These are phyloP conservation scores for Withania somnifera DNA, from an alignment of 305 asterid species.

Conservation along the genomic window DNA sequence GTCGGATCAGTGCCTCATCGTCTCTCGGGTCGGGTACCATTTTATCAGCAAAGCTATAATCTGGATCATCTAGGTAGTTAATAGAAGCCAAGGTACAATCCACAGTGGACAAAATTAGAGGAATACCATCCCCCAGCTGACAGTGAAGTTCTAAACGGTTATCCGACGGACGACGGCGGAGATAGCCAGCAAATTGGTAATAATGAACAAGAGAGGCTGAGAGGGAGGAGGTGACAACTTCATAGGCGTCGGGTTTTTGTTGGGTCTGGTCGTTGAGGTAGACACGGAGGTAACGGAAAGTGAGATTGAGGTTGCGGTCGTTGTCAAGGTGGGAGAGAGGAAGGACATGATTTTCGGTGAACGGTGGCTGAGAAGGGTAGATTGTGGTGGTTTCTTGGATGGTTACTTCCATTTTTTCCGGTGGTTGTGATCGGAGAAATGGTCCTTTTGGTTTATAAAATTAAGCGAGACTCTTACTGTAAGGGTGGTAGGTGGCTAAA, in stretches of 20 bases:
- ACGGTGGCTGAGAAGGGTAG: conserved; percentile 31
- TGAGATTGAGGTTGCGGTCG: conserved; percentile 57
- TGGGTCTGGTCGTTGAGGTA: conserved; percentile 22
- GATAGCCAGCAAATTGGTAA: conserved; percentile 46
- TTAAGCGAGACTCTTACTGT: too few species aligned
- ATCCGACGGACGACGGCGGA: conserved; percentile 32
- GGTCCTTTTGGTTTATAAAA: not conserved
- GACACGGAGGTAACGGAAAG: conserved; percentile 73
- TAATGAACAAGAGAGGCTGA: conserved; percentile 49
- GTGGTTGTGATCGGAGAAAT: not conserved
- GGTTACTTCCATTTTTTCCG: conserved; percentile 28
- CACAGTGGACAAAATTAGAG: conserved; percentile 34
- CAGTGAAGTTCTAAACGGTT: conserved; percentile 56
- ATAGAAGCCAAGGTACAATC: conserved; percentile 21
- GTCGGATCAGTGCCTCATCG: conserved; percentile 21
- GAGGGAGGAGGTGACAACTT: conserved; percentile 51
- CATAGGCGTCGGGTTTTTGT: conserved; percentile 32
- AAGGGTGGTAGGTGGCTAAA: not conserved
- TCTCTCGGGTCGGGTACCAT: conserved; percentile 49
- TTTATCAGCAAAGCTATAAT: conserved; percentile 17
- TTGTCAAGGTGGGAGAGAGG: conserved; percentile 79
- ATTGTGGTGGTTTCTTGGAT: conserved; percentile 33
- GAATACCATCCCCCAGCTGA: conserved; percentile 42
- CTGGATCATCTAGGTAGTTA: conserved; percentile 26
- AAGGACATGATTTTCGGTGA: conserved; percentile 37